Base-by-base conservation (phyloP, 768 basidiomycete genomes). In the Megacollybia marginata region DNA sequence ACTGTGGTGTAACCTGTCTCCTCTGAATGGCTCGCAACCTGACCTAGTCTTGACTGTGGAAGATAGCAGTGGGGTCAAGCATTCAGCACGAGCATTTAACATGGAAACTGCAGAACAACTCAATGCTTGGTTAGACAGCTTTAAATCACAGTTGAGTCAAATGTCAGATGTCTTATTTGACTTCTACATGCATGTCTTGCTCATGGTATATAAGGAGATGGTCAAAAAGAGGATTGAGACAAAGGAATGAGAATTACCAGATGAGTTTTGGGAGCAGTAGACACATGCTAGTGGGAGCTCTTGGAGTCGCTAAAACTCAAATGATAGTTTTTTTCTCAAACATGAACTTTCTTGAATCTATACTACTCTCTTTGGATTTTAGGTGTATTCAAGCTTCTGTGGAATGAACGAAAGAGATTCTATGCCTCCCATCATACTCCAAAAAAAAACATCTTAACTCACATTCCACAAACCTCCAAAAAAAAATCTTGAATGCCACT, bases 61-160 rank as follows among this genome's bases (percentile, higher is more conserved):
- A 5, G 53, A 57, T 33, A 47, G 38, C 33, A n/a, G 40, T 11
- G 56, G 57, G 10, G 10, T 36, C 33, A 18, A 36, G 10, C 46
- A 48, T 44, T 18, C 36, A 1, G 52, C 53, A 9, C 47, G 53
- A 2, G 57, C 57, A 18, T 58, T 57, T 42, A 58, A 58, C 35
- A 55, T 50, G 3, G 57, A 58, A 36, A 58, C 56, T 2, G 57
- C 57, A 8, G 57, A 58, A 33, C 56, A 58, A 40, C 50, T 58
- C 20, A 58, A 58, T 58, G n/a, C n/a, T n/a, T n/a, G 56, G 57
- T 34, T 58, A 4, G 50, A 48, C 46, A 44, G 56, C 2, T 58
- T 49, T 45, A 53, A 58, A 40, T 40, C 56, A 7, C 56, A 57
- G 42, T 46, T 58, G 13, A 34, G 47, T 4, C 53, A 56, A 36